phyloP scores from a whole-genome alignment of 495 filamentous ascomycete genomes.

The Penicillium verhagenii region DNA sequence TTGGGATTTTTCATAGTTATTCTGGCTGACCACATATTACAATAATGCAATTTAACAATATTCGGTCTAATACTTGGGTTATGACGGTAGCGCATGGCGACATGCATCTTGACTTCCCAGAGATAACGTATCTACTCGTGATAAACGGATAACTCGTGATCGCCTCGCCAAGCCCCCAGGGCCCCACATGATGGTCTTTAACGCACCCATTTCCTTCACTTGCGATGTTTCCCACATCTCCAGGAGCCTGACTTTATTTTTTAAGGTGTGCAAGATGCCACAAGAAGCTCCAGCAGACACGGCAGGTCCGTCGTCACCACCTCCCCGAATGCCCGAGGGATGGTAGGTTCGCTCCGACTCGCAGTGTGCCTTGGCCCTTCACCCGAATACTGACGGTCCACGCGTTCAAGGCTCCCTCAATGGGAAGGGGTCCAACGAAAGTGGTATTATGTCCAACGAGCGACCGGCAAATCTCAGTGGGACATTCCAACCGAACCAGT shows the following conservation, averaged over 20 bases:
- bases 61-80: no score
- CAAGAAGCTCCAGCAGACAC: slow-evolving; percentile 54
- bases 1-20: no score
- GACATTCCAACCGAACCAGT: slow-evolving; percentile 68
- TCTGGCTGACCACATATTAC: not conserved
- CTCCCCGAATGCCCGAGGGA: slow-evolving; percentile 67
- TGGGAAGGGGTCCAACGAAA: slow-evolving; percentile 72
- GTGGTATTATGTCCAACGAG: slow-evolving; percentile 79
- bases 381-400: slow-evolving; percentile 1
- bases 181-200: slow-evolving; percentile 29
- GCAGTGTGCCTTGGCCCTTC: not conserved
- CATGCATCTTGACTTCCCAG: not conserved
- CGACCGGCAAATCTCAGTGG: slow-evolving; percentile 76
- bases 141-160: slow-evolving; percentile 13
- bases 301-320: slow-evolving; percentile 68
- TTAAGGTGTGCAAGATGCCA: slow-evolving; percentile 20
- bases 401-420: slow-evolving; percentile 62
- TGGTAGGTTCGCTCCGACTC: slow-evolving; percentile 47
- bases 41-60: no score
- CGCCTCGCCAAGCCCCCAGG: slow-evolving; percentile 20
- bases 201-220: slow-evolving; percentile 5
- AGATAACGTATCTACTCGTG: not conserved
- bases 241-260: slow-evolving; percentile 1
- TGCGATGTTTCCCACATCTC: slow-evolving; percentile 2
- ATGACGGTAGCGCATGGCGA: not conserved